Conservation (phyloP, 2,329 filamentous ascomycete species). For the Sarocladium brachiariae region DNA sequence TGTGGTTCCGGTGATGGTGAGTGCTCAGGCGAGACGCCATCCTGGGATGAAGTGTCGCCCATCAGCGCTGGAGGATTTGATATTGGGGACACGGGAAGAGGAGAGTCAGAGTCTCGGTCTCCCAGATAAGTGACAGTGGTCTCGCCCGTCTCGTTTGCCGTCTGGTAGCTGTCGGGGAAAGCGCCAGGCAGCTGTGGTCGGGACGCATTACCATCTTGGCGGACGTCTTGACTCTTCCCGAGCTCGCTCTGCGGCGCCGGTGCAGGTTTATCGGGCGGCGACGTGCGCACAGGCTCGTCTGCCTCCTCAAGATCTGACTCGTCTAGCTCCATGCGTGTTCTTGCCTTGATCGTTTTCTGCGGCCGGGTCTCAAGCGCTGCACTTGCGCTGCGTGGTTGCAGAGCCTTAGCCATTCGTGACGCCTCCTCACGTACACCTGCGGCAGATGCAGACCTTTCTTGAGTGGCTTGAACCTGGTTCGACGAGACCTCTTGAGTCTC, state of each 20-base stretch:
- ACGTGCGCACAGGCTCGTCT: slow-evolving; percentile 28
- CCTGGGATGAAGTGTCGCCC: slow-evolving; percentile 64
- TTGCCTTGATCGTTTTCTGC: slow-evolving; percentile 42
- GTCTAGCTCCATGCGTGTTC: slow-evolving; percentile 59
- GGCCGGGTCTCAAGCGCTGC: slow-evolving; percentile 42
- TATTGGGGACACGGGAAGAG: slow-evolving; percentile 56
- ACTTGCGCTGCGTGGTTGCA: slow-evolving; percentile 21
- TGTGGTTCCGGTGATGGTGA: slow-evolving; percentile 56
- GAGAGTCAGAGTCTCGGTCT: slow-evolving; percentile 52
- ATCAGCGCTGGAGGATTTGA: slow-evolving; percentile 57
- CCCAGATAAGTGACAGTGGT: slow-evolving; percentile 21
- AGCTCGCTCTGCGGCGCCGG: slow-evolving; percentile 15
- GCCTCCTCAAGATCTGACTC: slow-evolving; percentile 58
- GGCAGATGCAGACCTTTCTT: slow-evolving; percentile 26
- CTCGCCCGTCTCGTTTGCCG: slow-evolving; percentile 25
- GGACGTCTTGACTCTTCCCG: slow-evolving; percentile 9
- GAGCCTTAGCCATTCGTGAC: slow-evolving; percentile 16
- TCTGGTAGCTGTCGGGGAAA: slow-evolving; percentile 35
- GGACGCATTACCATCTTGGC: slow-evolving; percentile 8
- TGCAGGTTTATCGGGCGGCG: slow-evolving; percentile 14
- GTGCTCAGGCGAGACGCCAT: slow-evolving; percentile 52
- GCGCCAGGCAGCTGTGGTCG: slow-evolving; percentile 32
- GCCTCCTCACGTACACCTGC: slow-evolving; percentile 32
- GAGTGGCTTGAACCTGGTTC: slow-evolving; percentile 18
- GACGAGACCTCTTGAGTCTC: slow-evolving; percentile 32